phyloP scores from a whole-genome alignment of 1,284 basidiomycete species.

The Mycena citricolor region DNA sequence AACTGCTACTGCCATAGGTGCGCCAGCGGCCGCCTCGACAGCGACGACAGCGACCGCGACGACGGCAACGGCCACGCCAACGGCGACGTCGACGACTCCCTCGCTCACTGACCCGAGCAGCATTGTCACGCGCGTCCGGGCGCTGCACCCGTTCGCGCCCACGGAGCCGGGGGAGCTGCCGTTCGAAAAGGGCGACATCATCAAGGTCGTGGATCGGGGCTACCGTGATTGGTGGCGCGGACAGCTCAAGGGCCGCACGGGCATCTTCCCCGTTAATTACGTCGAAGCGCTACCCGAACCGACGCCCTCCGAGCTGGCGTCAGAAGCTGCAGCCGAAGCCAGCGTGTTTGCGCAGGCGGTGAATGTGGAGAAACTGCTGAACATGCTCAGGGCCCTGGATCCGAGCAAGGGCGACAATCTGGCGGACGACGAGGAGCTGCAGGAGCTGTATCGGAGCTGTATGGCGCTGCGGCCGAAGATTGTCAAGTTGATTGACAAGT shows the following conservation, averaged over 20 bases:
- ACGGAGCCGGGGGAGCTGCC: slow-evolving; percentile 89
- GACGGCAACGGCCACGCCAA: too few species aligned
- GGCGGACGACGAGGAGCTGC: slow-evolving; percentile 87
- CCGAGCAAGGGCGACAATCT: slow-evolving; percentile 74
- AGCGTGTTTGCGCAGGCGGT: slow-evolving; percentile 82
- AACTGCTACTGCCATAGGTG: too few species aligned
- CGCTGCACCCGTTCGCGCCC: slow-evolving; percentile 88
- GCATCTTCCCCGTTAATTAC: slow-evolving; percentile 98
- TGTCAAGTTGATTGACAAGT: slow-evolving; percentile 95
- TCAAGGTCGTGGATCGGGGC: slow-evolving; percentile 92
- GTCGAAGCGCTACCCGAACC: slow-evolving; percentile 92
- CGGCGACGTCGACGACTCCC: too few species aligned
- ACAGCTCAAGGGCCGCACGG: slow-evolving; percentile 87
- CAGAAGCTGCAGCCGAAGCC: slow-evolving; percentile 88
- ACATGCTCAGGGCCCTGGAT: slow-evolving; percentile 79
- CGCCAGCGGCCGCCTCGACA: too few species aligned
- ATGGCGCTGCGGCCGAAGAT: slow-evolving; percentile 93
- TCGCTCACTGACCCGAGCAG: too few species aligned
- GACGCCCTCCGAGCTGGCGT: slow-evolving; percentile 74
- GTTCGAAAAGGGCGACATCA: slow-evolving; percentile 92
- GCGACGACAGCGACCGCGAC: slow-evolving; percentile 11
- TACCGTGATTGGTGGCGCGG: slow-evolving; percentile 99
- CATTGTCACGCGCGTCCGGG: slow-evolving; percentile 82
- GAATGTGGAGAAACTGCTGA: slow-evolving; percentile 86
- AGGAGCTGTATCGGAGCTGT: slow-evolving; percentile 90